Evolutionary conservation across 768 basidiomycete genomes (phyloP), one percentile per base, ranked within the genome.

Genomic region (Rhodotorula toruloides): DNA sequence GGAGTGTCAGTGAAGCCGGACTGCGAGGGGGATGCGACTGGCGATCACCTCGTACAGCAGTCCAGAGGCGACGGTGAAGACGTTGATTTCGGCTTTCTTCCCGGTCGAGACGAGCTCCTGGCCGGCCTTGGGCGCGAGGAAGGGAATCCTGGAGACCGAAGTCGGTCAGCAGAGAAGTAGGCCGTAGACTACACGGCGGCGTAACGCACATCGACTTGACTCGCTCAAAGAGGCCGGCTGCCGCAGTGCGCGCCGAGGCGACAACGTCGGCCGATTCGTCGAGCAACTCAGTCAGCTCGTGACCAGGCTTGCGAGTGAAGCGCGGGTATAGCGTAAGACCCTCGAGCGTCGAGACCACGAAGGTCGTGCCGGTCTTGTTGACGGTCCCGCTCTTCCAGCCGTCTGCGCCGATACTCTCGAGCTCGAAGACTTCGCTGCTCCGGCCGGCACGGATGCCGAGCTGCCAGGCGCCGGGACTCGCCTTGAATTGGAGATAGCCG

Each of bases 21-120:
- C 0, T 17, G n/a, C 0, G 12, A 22, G 21, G 39, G 2, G 25
- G 22, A 36, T 48, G 37, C 29, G 32, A 0, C 0, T 10, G 10
- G 19, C 50, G 44, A 31, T 36, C 61, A 92, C 94, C 85, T 98
- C 96, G 68, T 98, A 99, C 4, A 99, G 81, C 57, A 94, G 78
- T 1, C 96, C 96, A 1, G 96, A 98, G 12, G 96, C 96, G 25
- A 99, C 94, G 0, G 96, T 99, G 78, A 99, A 98, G 70, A 99
- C 94, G 74, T 99, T 98, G 79, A 98, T 96, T 39, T 96, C 90
- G 12, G 94, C 92, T 40, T 74, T 58, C 25, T 71, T 76, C 40
- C 67, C 74, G 1, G 73, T 58, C 3, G 73, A 58, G 0, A 73
- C 62, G 13, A 77, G 31, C 13, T 67, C 76, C 13, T 42, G 63